phyloP scores from a whole-genome alignment of 169 alveolate species.

The Plasmodium fragile region DNA sequence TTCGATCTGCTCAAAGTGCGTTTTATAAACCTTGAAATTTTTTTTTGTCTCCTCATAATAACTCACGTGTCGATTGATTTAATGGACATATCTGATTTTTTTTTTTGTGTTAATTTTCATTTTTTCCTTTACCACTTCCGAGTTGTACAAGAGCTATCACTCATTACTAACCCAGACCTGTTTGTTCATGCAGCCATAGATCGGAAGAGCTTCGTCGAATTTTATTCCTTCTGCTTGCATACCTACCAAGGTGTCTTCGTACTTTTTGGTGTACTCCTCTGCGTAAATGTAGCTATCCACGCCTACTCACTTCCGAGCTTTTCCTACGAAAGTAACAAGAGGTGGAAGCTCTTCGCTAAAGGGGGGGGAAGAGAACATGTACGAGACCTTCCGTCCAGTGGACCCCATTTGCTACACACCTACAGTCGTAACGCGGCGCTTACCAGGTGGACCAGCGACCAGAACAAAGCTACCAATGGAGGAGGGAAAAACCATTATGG shows the following conservation, averaged over 20 bases:
- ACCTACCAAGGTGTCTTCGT: slow-evolving; percentile 22
- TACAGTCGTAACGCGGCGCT: not conserved
- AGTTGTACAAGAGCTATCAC: not conserved
- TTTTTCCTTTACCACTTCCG: slow-evolving; percentile 48
- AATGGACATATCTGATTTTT: slow-evolving; percentile 35
- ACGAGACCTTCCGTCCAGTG: not conserved
- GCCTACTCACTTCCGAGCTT: slow-evolving; percentile 47
- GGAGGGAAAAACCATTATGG: not conserved
- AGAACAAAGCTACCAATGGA: not conserved
- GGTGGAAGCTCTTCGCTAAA: not conserved
- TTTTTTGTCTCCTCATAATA: slow-evolving; percentile 27
- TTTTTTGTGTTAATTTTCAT: slow-evolving; percentile 25
- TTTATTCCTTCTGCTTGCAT: slow-evolving; percentile 13
- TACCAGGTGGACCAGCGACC: not conserved
- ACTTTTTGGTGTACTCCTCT: slow-evolving; percentile 17
- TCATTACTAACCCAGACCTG: not conserved
- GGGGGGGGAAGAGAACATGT: not conserved
- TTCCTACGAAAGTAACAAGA: slow-evolving; percentile 17
- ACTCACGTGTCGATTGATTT: slow-evolving; percentile 55
- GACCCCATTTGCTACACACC: not conserved
- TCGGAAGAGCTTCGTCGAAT: not conserved
- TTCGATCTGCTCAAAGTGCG: slow-evolving; percentile 29
- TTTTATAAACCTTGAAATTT: slow-evolving; percentile 7
- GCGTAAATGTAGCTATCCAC: slow-evolving; percentile 29
- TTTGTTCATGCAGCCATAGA: not conserved